Percentiles rank a stretch among this genome's conserved stretches.
Evolutionary conservation across 2,329 filamentous ascomycete species (phyloP).

Genomic region (Zelopaecilomyces penicillatus): DNA sequence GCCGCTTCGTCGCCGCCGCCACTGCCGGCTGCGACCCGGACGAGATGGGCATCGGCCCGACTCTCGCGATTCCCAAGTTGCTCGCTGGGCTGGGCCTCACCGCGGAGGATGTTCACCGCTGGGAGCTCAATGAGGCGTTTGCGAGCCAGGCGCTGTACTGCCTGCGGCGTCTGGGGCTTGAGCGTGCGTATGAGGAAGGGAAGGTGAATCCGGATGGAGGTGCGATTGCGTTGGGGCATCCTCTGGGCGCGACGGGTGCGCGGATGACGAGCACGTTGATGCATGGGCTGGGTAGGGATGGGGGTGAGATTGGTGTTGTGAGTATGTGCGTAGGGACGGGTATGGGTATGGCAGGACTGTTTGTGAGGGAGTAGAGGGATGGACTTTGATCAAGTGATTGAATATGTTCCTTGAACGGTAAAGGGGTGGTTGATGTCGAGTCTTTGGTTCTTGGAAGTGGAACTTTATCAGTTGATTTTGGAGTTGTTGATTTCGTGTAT

Average conservation of each 20-base stretch:
- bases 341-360: conserved; percentile 67
- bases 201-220: conserved; percentile 88
- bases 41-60: conserved; percentile 90
- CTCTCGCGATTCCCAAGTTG: conserved; percentile 75
- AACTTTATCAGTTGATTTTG: too few relatives aligned
- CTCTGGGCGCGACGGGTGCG: conserved; percentile 79
- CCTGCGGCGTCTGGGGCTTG: conserved; percentile 60
- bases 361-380: conserved; percentile 49
- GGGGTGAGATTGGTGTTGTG: conserved; percentile 71
- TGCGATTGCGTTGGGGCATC: conserved; percentile 89
- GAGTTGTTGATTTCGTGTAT: too few relatives aligned
- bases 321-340: conserved; percentile 85
- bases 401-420: too few relatives aligned
- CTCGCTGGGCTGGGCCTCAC: conserved; percentile 59
- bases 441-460: too few relatives aligned
- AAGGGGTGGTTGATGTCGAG: too few relatives aligned
- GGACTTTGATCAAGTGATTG: background rate
- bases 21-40: conserved; percentile 75
- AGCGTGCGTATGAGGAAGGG: conserved; percentile 50
- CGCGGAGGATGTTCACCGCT: conserved; percentile 65
- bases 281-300: conserved; percentile 59
- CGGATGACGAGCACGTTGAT: conserved; percentile 67
- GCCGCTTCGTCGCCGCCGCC: conserved; percentile 70
- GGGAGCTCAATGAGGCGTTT: conserved; percentile 90
- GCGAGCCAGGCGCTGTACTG: conserved; percentile 62